Conservation (phyloP, 345 rosid genomes). For the Citrus medica region DNA sequence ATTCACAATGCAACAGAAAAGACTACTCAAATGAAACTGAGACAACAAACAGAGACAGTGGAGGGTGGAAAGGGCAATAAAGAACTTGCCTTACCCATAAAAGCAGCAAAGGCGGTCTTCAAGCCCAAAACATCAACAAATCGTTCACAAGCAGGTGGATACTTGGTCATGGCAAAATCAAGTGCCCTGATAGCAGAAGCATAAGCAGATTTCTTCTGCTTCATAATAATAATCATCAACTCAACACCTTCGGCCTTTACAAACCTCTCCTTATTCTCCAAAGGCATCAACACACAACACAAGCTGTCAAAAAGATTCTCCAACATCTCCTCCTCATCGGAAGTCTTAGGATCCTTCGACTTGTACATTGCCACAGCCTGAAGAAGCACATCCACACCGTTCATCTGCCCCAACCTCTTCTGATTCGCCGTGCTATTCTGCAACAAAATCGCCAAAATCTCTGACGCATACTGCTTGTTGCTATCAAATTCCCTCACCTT, state of each 20-base stretch:
- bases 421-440: constrained; percentile 84
- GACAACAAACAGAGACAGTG: background rate
- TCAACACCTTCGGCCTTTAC: constrained; percentile 97
- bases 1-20: background rate
- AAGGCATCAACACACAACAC: constrained; percentile 94
- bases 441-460: constrained; percentile 84
- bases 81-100: constrained; percentile 99
- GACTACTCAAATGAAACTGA: background rate
- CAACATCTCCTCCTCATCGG: constrained; percentile 96
- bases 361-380: constrained; percentile 96
- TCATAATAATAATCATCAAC: constrained; percentile 95
- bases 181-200: constrained; percentile 89
- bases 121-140: constrained; percentile 92
- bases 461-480: constrained; percentile 90
- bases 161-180: constrained; percentile 95
- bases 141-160: constrained; percentile 96
- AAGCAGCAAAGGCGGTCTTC: constrained; percentile 94
- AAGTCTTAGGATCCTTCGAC: constrained; percentile 82
- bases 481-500: constrained; percentile 85
- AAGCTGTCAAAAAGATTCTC: constrained; percentile 86
- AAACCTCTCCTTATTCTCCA: constrained; percentile 98
- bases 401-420: constrained; percentile 90
- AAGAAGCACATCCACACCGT: constrained; percentile 86
- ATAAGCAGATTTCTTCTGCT: constrained; percentile 96
- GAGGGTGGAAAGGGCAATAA: constrained; percentile 13